A percentile compares a stretch with the other conserved stretches of the same genome.
Conservation (phyloP, 768 basidiomycete species). For the Russula dissimulans region DNA sequence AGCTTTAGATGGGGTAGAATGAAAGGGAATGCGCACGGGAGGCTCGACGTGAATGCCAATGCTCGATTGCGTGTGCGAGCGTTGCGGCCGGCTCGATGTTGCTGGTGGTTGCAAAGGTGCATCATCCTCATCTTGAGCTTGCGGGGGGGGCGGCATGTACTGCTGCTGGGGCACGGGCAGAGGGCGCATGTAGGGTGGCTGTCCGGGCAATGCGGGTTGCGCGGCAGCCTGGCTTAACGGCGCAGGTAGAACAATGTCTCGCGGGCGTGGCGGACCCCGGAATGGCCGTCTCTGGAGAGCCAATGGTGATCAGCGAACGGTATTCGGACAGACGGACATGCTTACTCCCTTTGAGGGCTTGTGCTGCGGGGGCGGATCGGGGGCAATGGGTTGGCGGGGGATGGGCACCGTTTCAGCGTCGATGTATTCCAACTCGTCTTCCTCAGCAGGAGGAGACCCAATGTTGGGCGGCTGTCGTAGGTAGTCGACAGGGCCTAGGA, state of each 20-base stretch:
- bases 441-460: conserved; percentile 10
- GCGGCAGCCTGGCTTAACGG: conserved; percentile 9
- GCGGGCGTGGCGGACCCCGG: conserved; percentile 7
- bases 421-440: conserved; percentile 14
- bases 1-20: background rate
- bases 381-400: conserved; percentile 4
- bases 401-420: conserved; percentile 1
- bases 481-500: conserved; percentile 15
- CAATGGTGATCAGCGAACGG: background rate
- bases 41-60: conserved; percentile 18
- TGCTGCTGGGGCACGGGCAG: background rate
- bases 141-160: background rate
- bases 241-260: conserved; percentile 12
- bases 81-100: conserved; percentile 9
- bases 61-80: conserved; percentile 17
- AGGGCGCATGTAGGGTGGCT: background rate
- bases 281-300: background rate
- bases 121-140: background rate
- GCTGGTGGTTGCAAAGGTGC: background rate
- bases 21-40: conserved; percentile 4
- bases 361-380: background rate
- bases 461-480: background rate
- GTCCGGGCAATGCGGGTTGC: background rate
- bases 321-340: background rate
- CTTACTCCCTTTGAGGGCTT: conserved; percentile 1